Evolutionary conservation across 2,329 filamentous ascomycete species (phyloP).

Genomic region (Leptodontidium sp.): DNA sequence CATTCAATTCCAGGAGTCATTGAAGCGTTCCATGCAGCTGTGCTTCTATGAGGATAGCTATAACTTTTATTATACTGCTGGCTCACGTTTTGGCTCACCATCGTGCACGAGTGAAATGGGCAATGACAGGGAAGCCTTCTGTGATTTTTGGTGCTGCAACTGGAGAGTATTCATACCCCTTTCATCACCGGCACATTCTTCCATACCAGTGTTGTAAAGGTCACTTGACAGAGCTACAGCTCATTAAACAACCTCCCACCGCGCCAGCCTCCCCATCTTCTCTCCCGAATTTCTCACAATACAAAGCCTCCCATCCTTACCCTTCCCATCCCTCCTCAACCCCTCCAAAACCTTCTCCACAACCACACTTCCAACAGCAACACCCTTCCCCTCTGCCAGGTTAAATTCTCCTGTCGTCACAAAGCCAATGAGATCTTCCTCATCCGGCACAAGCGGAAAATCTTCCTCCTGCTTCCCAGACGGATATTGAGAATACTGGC

Average conservation of each 20-base stretch:
- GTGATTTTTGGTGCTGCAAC: too few species aligned
- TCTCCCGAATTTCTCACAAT: conserved; percentile 85
- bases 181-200: neutral
- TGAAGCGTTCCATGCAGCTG: neutral
- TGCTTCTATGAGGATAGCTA: neutral
- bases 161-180: neutral
- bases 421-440: conserved; percentile 85
- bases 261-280: conserved; percentile 78
- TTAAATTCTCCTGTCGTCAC: conserved; percentile 88
- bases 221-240: neutral
- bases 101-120: too few species aligned
- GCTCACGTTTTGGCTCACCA: too few species aligned
- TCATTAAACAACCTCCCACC: conserved; percentile 66
- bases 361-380: conserved; percentile 76
- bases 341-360: conserved; percentile 63
- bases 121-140: too few species aligned
- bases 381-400: conserved; percentile 76
- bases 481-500: conserved; percentile 52
- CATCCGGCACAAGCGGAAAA: conserved; percentile 75
- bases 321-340: conserved; percentile 40
- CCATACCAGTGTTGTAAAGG: neutral
- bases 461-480: conserved; percentile 47
- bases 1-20: neutral
- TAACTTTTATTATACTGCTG: too few species aligned
- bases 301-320: conserved; percentile 66